Evolutionary conservation across 1,284 basidiomycete genomes (phyloP).

Genomic region (Heterobasidion parviporum): DNA sequence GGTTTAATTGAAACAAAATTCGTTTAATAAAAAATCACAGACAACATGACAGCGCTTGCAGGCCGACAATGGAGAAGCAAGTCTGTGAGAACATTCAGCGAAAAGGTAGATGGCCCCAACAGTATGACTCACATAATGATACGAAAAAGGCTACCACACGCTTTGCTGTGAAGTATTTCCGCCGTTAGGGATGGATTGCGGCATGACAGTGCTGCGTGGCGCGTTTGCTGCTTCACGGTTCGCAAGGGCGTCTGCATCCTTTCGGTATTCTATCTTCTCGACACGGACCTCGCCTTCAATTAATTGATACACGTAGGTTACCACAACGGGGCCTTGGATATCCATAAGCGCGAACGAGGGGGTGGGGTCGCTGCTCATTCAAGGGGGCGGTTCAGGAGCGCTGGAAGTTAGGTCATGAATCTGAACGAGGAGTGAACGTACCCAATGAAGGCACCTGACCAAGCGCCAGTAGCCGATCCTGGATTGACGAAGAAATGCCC

Average conservation of each 20-base stretch:
- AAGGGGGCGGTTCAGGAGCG: neutral
- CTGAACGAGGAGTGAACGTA: slow-evolving; percentile 21
- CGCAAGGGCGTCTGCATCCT: slow-evolving; percentile 43
- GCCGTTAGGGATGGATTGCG: slow-evolving; percentile 37
- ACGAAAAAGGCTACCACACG: slow-evolving; percentile 21
- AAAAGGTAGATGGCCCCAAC: too few species aligned
- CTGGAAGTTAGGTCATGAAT: neutral
- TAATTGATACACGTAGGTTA: slow-evolving; percentile 93
- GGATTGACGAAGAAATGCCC: slow-evolving; percentile 95
- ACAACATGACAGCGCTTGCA: too few species aligned
- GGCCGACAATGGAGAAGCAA: too few species aligned
- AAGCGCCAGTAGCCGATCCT: slow-evolving; percentile 92
- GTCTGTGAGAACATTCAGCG: too few species aligned
- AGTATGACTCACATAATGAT: neutral
- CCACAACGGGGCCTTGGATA: slow-evolving; percentile 89
- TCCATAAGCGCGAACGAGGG: slow-evolving; percentile 93
- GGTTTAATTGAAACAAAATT: too few species aligned
- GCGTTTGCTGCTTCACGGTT: slow-evolving; percentile 15
- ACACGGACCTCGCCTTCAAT: slow-evolving; percentile 89
- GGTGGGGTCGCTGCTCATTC: slow-evolving; percentile 42
- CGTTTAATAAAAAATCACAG: too few species aligned
- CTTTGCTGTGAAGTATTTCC: slow-evolving; percentile 19
- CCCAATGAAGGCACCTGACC: slow-evolving; percentile 74
- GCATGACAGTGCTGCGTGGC: slow-evolving; percentile 27
- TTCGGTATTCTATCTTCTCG: slow-evolving; percentile 79